Evolutionary conservation across 1,139 yeast genomes (phyloP).

Genomic region (Suhomyces bolitotheri): DNA sequence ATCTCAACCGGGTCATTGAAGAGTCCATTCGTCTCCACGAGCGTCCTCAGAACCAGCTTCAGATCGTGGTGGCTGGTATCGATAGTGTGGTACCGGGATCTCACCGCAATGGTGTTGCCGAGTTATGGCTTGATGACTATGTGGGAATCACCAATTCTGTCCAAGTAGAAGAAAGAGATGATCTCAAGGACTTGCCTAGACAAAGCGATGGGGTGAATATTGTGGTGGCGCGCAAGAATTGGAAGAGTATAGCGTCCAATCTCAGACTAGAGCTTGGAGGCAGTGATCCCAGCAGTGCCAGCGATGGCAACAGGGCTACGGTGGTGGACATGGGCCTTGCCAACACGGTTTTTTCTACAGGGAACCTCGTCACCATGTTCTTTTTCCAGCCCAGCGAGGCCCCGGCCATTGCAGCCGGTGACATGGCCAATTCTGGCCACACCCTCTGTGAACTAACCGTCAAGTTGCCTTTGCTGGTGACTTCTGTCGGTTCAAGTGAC

Average conservation of each 20-base stretch:
- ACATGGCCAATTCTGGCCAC: conserved; percentile 32
- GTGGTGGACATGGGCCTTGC: conserved; percentile 33
- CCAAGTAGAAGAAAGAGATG: conserved; percentile 28
- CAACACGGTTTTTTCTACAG: conserved; percentile 43
- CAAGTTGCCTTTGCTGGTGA: conserved; percentile 21
- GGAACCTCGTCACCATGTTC: conserved; percentile 39
- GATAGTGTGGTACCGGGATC: conserved; percentile 45
- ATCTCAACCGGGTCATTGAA: conserved; percentile 35
- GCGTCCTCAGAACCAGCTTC: conserved; percentile 25
- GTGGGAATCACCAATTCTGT: conserved; percentile 26
- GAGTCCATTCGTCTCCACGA: conserved; percentile 33
- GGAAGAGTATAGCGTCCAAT: conserved; percentile 35
- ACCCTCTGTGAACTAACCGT: conserved; percentile 32
- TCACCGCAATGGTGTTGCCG: conserved; percentile 45
- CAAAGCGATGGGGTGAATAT: conserved; percentile 38
- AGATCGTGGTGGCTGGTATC: conserved; percentile 50
- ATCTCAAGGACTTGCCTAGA: conserved; percentile 22
- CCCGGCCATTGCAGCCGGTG: not conserved
- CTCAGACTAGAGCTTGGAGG: conserved; percentile 20
- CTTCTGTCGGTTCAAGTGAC: conserved; percentile 20
- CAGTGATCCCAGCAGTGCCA: not conserved
- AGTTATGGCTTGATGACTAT: conserved; percentile 45
- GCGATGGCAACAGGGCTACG: conserved; percentile 4
- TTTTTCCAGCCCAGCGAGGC: conserved; percentile 28
- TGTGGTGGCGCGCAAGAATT: conserved; percentile 38